Percentiles rank a stretch among this genome's conserved stretches.
Evolutionary conservation across 495 filamentous ascomycete species (phyloP).

Genomic region (Cryomyces antarcticus): DNA sequence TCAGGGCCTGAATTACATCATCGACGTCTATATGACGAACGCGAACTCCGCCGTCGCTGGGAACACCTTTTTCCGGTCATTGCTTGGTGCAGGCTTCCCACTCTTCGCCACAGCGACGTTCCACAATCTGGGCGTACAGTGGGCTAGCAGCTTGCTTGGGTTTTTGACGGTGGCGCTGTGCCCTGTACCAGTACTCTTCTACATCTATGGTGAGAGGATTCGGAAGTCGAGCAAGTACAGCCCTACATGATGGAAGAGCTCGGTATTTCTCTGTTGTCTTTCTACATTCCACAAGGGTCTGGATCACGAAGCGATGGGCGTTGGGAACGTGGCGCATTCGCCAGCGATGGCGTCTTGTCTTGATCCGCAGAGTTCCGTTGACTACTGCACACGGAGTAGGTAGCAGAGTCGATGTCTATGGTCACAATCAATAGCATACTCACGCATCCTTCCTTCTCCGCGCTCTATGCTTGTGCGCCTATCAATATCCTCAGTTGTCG

Average conservation of each 20-base stretch:
- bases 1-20: conserved; percentile 39
- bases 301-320: too few species aligned
- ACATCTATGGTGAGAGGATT: neutral
- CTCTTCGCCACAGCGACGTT: conserved; percentile 11
- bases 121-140: conserved; percentile 30
- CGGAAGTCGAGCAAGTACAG: neutral
- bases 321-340: too few species aligned
- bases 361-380: too few species aligned
- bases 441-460: too few species aligned
- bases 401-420: too few species aligned
- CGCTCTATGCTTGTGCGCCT: too few species aligned
- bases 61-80: conserved; percentile 25
- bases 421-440: too few species aligned
- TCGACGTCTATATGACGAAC: conserved; percentile 40
- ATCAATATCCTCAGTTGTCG: too few species aligned
- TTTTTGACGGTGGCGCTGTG: conserved; percentile 43
- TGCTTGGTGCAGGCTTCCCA: conserved; percentile 22
- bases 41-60: conserved; percentile 31
- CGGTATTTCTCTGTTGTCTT: too few species aligned
- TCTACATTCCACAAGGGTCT: too few species aligned
- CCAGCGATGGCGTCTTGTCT: too few species aligned
- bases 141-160: conserved; percentile 43
- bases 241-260: neutral
- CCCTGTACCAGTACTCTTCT: conserved; percentile 53
- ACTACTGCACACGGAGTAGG: too few species aligned